A percentile compares a stretch with the other conserved stretches of the same genome.
Evolutionary conservation across 2,329 filamentous ascomycete genomes (phyloP).

Genomic region (Byssothecium circinans): DNA sequence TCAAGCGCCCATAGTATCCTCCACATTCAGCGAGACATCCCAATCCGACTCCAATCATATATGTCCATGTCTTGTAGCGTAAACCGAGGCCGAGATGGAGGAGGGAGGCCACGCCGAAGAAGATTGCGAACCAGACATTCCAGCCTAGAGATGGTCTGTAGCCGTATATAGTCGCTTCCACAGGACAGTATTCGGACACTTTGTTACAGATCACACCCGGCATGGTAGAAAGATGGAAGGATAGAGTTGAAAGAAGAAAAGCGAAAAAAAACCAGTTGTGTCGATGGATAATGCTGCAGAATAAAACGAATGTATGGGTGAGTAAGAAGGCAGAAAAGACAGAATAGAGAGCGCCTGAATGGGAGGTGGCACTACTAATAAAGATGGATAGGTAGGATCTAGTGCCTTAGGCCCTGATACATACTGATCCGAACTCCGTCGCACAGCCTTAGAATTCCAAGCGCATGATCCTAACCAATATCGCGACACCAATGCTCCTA

Average conservation of each 20-base stretch:
- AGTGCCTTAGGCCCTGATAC: neutral
- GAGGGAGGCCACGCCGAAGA: constrained; percentile 53
- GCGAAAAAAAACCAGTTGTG: neutral
- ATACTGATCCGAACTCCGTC: neutral
- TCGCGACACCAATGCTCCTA: neutral
- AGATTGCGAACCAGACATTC: constrained; percentile 54
- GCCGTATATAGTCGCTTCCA: constrained; percentile 53
- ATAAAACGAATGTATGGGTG: neutral
- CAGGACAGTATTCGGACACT: constrained; percentile 40
- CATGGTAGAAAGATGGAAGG: too few species aligned
- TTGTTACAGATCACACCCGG: too few species aligned
- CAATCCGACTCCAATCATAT: constrained; percentile 50
- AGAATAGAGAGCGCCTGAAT: neutral
- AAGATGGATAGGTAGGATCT: neutral
- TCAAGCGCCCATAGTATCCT: constrained; percentile 59
- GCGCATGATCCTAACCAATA: too few species aligned
- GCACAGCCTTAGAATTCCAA: neutral
- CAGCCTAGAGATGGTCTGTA: constrained; percentile 55
- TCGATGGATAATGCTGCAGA: neutral
- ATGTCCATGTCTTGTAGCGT: constrained; percentile 57
- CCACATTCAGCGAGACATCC: constrained; percentile 55
- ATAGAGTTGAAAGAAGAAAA: neutral
- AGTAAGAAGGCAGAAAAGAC: neutral
- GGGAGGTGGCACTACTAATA: neutral
- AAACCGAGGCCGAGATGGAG: constrained; percentile 54